Base-by-base conservation (phyloP, 176 grass and related monocot species). In the Panicum miliaceum region DNA sequence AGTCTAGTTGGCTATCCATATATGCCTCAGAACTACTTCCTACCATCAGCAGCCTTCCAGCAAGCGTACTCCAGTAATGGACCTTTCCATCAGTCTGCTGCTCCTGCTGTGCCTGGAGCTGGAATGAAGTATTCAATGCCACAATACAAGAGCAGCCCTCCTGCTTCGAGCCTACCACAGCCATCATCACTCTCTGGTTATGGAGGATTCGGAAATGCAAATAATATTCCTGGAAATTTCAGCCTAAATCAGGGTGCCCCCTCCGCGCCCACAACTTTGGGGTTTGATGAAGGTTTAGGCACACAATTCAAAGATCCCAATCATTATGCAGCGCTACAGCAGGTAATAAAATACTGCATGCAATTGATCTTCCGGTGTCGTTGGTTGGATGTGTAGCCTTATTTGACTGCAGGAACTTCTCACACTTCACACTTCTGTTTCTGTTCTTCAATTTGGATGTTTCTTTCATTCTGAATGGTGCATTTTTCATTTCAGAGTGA, bases 1-100 rank as follows among this genome's bases (percentile, higher is more conserved):
- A 96, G 84, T 75, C 88, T 99, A 77, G 92, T 99, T 77, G 90
- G 96, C 69, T 99, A 99, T 73, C 96, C 85, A 25, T 92, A 93
- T 79, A 72, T 98, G 57, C 96, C 89, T 63, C 96, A 90, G 64
- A 96, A 87, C 89, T 99, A 94, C 66, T 96, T 96, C 75, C 78
- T 96, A 71, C 91, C 96, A 6, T 90, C 96, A 59, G 72, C 91
- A 53, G 82, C 91, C 41, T 97, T 94, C 71, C 93, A 99, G 82
- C 96, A 98, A 87, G 72, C 93, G 12, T 96, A 92, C 77, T 73
- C 96, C 40, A 86, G 80, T 83, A 98, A 94, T 84, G 91, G 89
- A 75, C 86, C 87, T 63, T 94, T 96, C 88, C 91, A 94, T 64
- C 96, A 94, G 87, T 90, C 91, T 68, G 81, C 79, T 75, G 81